These are phyloP conservation scores for Vaccinium macrocarpon DNA, from an alignment of 148 eudicot species.

Conservation along the genomic window DNA sequence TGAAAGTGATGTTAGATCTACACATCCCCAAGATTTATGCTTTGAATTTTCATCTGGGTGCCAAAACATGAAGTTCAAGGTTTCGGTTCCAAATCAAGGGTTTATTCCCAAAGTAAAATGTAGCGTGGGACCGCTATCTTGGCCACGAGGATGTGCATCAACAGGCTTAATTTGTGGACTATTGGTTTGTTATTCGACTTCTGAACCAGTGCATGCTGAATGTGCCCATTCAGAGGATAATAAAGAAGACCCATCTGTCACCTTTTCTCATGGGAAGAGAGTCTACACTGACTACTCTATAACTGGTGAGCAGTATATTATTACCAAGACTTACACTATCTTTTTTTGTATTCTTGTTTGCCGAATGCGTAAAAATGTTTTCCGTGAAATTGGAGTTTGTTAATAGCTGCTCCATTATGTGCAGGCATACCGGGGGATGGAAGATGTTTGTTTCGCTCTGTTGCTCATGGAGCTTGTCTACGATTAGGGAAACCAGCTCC, in stretches of 20 bases:
- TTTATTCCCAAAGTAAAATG: constrained; percentile 34
- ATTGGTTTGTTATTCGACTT: constrained; percentile 57
- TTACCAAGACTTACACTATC: not conserved
- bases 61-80: constrained; percentile 32
- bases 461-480: constrained; percentile 92
- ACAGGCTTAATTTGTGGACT: constrained; percentile 60
- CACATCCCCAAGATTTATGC: constrained; percentile 28
- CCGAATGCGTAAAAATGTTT: not conserved
- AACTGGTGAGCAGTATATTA: constrained; percentile 48
- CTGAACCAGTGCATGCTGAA: constrained; percentile 60
- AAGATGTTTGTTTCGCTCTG: constrained; percentile 93
- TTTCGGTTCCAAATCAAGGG: constrained; percentile 43
- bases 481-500: constrained; percentile 80
- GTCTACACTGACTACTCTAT: constrained; percentile 77
- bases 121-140: constrained; percentile 37
- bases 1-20: constrained; percentile 29
- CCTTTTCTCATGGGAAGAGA: constrained; percentile 66
- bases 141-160: constrained; percentile 39
- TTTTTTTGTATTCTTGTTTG: not conserved
- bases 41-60: constrained; percentile 36
- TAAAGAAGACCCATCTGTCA: constrained; percentile 32
- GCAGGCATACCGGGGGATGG: constrained; percentile 99
- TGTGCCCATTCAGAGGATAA: constrained; percentile 32
- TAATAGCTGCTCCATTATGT: constrained; percentile 13
- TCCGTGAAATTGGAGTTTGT: not conserved